phyloP scores from a whole-genome alignment of 371 early-diverging fungal species.

The Nematocida ironsii region DNA sequence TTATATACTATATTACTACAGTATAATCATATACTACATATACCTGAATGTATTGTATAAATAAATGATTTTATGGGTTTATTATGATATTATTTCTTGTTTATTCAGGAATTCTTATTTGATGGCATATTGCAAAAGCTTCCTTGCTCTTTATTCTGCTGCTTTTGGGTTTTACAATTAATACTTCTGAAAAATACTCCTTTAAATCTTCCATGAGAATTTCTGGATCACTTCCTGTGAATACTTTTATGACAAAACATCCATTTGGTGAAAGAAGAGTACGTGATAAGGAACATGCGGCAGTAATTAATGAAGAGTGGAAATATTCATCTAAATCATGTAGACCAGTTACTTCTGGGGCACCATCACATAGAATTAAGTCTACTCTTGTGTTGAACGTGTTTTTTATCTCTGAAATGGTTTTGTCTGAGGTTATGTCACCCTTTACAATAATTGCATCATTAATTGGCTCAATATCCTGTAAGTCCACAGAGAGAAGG shows the following conservation, averaged over 20 bases:
- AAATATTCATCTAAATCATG: slow-evolving; percentile 97
- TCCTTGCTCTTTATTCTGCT: slow-evolving; percentile 83
- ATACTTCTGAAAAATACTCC: slow-evolving; percentile 80
- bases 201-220: slow-evolving; percentile 82
- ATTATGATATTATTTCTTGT: background rate
- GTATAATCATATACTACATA: too few species aligned
- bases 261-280: slow-evolving; percentile 76
- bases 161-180: slow-evolving; percentile 84
- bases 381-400: slow-evolving; percentile 83
- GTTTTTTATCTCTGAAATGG: slow-evolving; percentile 80
- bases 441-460: slow-evolving; percentile 89
- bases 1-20: too few species aligned
- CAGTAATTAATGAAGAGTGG: slow-evolving; percentile 82
- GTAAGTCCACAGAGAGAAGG: slow-evolving; percentile 93
- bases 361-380: slow-evolving; percentile 91
- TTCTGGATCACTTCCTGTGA: slow-evolving; percentile 77
- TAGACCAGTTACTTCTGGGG: slow-evolving; percentile 94
- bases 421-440: slow-evolving; percentile 90
- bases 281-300: slow-evolving; percentile 86
- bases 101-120: background rate
- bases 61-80: background rate
- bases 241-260: slow-evolving; percentile 40
- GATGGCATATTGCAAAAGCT: slow-evolving; percentile 66
- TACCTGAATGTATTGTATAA: background rate
- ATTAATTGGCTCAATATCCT: slow-evolving; percentile 89